Conservation (phyloP, 176 grass and related monocot genomes). For the Oryza rufipogon region DNA sequence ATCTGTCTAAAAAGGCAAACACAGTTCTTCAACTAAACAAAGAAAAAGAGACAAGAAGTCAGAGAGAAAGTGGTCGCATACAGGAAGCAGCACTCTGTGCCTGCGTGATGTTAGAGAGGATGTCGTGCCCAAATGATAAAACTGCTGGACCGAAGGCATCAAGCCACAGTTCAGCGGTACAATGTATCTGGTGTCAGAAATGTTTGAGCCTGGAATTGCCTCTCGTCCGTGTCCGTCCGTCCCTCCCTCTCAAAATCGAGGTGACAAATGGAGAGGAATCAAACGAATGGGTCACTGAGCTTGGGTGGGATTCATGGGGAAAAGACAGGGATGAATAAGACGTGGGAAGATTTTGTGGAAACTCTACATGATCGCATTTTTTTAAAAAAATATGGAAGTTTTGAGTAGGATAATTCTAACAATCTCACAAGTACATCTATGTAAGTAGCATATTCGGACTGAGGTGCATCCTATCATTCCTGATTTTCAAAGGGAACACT, state of each 20-base stretch:
- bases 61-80: not conserved
- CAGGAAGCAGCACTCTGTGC: too few relatives aligned
- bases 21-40: not conserved
- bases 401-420: too few relatives aligned
- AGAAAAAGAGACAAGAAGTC: not conserved
- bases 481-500: not conserved
- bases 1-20: not conserved
- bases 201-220: not conserved
- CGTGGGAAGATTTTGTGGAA: not conserved
- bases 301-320: not conserved
- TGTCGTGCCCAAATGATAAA: not conserved
- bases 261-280: too few relatives aligned
- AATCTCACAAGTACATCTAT: not conserved
- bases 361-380: not conserved
- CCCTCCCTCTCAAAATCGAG: not conserved
- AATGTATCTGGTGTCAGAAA: not conserved
- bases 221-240: too few relatives aligned
- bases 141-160: not conserved
- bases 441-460: not conserved
- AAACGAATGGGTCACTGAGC: too few relatives aligned
- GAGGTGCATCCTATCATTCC: not conserved
- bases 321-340: not conserved
- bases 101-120: not conserved
- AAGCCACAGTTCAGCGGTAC: not conserved
- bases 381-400: too few relatives aligned